Evolutionary conservation across 768 basidiomycete species (phyloP).

Genomic region (Floccularia luteovirens): DNA sequence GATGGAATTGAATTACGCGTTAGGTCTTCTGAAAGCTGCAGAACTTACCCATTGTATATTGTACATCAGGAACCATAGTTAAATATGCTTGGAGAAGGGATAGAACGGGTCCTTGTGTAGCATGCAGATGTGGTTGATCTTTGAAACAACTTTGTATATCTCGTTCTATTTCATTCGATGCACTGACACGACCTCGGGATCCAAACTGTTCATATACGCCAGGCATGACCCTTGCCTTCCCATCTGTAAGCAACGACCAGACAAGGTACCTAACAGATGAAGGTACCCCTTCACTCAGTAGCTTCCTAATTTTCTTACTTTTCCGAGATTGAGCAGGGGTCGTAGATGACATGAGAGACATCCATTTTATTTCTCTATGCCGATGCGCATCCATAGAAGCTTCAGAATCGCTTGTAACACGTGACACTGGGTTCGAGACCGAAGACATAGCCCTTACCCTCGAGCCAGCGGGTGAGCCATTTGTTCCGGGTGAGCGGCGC

Average conservation of each 20-base stretch:
- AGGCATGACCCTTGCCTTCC: slow-evolving; percentile 60
- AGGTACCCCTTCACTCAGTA: slow-evolving; percentile 74
- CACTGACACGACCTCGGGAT: slow-evolving; percentile 44
- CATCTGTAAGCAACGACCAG: slow-evolving; percentile 77
- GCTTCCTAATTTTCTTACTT: slow-evolving; percentile 70
- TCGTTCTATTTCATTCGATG: slow-evolving; percentile 44
- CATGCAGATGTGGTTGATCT: slow-evolving; percentile 52
- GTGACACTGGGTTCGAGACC: slow-evolving; percentile 5
- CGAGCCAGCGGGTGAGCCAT: slow-evolving; percentile 8
- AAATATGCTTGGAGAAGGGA: slow-evolving; percentile 67
- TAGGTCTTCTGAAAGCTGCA: too few species aligned
- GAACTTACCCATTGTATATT: slow-evolving; percentile 52
- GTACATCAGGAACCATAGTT: slow-evolving; percentile 79
- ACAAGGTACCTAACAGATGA: slow-evolving; percentile 79
- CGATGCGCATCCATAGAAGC: slow-evolving; percentile 58
- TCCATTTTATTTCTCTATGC: slow-evolving; percentile 72
- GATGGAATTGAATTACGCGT: slow-evolving; percentile 4
- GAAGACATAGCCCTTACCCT: slow-evolving; percentile 2
- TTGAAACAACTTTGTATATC: slow-evolving; percentile 50
- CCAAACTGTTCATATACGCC: slow-evolving; percentile 61
- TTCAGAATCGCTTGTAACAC: slow-evolving; percentile 20
- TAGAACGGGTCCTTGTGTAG: slow-evolving; percentile 46
- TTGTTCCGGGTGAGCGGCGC: slow-evolving; percentile 17
- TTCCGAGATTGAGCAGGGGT: slow-evolving; percentile 61
- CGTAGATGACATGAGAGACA: slow-evolving; percentile 48